Evolutionary conservation across 2,329 filamentous ascomycete genomes (phyloP).

Genomic region (Alternaria sp.): DNA sequence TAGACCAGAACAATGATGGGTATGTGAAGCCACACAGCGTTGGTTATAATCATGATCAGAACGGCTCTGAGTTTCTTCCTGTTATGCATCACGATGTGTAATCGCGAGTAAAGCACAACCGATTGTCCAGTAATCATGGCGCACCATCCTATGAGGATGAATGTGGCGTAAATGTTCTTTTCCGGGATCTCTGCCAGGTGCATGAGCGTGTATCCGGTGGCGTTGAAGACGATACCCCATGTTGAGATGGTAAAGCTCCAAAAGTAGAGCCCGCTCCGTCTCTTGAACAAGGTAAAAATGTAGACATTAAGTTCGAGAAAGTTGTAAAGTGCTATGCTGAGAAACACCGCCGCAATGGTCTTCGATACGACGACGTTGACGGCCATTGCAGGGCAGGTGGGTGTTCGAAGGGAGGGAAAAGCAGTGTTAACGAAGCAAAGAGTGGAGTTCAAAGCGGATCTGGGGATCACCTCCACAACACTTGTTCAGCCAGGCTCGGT

Average conservation of each 20-base stretch:
- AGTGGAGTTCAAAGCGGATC: conserved; percentile 11
- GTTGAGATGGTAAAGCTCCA: conserved; percentile 57
- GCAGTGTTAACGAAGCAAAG: conserved; percentile 7
- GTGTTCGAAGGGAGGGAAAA: neutral
- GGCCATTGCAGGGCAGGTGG: conserved; percentile 7
- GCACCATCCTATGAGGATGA: conserved; percentile 66
- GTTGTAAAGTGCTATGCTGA: conserved; percentile 46
- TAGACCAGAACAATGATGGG: conserved; percentile 64
- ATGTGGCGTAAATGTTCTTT: conserved; percentile 42
- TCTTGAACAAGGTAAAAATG: conserved; percentile 57
- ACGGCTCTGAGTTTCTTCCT: conserved; percentile 57
- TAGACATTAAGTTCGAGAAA: conserved; percentile 56
- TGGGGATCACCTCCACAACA: conserved; percentile 13
- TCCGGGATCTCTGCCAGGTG: conserved; percentile 48
- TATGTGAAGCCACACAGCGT: conserved; percentile 62
- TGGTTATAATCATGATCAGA: conserved; percentile 64
- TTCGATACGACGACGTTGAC: conserved; percentile 13
- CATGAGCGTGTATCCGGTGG: conserved; percentile 55
- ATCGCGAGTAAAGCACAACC: conserved; percentile 67
- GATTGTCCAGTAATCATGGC: conserved; percentile 69
- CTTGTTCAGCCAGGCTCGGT: conserved; percentile 4
- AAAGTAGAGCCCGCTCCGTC: conserved; percentile 58
- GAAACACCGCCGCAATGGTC: conserved; percentile 28
- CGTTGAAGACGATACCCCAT: conserved; percentile 56
- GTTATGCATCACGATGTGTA: conserved; percentile 66